Evolutionary conservation across 164 flowering plant genomes (phyloP).

Genomic region (Akebia trifoliata): DNA sequence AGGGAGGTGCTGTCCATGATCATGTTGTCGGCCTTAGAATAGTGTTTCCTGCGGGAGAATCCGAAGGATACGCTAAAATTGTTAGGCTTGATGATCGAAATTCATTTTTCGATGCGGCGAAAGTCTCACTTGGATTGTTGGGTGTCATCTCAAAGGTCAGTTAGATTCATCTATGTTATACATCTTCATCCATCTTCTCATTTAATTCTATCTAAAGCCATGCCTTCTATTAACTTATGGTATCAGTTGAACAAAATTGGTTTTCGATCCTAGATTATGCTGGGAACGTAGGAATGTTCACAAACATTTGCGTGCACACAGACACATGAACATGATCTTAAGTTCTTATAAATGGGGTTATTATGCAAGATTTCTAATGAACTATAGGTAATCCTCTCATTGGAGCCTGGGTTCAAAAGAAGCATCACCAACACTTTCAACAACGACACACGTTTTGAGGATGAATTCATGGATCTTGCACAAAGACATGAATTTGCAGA

Average conservation of each 20-base stretch:
- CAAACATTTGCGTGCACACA: no score
- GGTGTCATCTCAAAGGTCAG: slow-evolving; percentile 85
- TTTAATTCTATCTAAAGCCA: no score
- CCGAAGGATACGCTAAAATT: slow-evolving; percentile 57
- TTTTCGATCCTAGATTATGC: no score
- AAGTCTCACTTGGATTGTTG: slow-evolving; percentile 61
- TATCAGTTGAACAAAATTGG: no score
- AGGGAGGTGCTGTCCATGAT: slow-evolving; percentile 77
- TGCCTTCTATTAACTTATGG: no score
- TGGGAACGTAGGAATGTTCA: no score
- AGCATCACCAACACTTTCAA: slow-evolving; percentile 60
- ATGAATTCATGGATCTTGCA: slow-evolving; percentile 49
- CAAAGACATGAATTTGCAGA: slow-evolving; percentile 70
- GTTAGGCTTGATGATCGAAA: slow-evolving; percentile 31
- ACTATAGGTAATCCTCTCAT: slow-evolving; percentile 53
- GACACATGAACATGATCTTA: no score
- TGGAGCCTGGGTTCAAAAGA: slow-evolving; percentile 73
- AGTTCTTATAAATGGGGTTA: no score
- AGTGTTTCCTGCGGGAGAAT: slow-evolving; percentile 50
- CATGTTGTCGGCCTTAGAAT: slow-evolving; percentile 63
- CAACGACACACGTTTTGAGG: slow-evolving; percentile 49
- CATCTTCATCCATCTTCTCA: no score
- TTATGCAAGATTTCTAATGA: not conserved
- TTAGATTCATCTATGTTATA: slow-evolving; percentile 2
- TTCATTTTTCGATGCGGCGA: slow-evolving; percentile 53